These are phyloP conservation scores for Neotropicomus parvogracilis DNA, from an alignment of 1,284 basidiomycete genomes.

Conservation along the genomic window DNA sequence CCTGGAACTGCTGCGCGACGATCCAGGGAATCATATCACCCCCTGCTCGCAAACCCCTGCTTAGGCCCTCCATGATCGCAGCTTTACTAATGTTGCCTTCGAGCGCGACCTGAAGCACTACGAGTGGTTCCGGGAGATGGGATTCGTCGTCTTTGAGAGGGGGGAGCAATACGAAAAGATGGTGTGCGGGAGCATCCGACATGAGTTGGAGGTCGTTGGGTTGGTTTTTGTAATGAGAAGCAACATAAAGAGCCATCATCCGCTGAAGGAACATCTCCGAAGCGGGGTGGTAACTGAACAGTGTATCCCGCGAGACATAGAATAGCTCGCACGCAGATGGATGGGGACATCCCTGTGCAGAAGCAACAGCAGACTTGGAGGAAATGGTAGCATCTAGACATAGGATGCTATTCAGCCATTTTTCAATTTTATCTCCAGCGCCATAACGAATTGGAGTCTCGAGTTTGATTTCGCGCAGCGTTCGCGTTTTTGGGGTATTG, in stretches of 20 bases:
- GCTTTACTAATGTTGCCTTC: conserved; percentile 92
- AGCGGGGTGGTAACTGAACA: conserved; percentile 97
- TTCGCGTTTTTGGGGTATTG: conserved; percentile 66
- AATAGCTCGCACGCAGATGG: conserved; percentile 93
- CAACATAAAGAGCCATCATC: conserved; percentile 98
- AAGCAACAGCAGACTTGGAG: conserved; percentile 41
- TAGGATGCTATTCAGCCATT: conserved; percentile 89
- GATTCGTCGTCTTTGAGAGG: conserved; percentile 86
- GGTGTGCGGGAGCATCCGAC: conserved; percentile 95
- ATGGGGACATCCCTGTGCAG: conserved; percentile 83
- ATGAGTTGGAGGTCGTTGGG: conserved; percentile 97
- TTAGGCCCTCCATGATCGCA: conserved; percentile 83
- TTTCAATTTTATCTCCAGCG: conserved; percentile 85
- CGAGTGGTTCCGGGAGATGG: conserved; percentile 87
- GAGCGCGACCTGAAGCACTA: conserved; percentile 92
- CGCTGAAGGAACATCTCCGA: conserved; percentile 96
- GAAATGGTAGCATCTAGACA: conserved; percentile 91
- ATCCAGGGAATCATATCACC: conserved; percentile 99
- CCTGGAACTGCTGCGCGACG: conserved; percentile 94
- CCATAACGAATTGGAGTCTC: conserved; percentile 94
- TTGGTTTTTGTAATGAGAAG: conserved; percentile 98
- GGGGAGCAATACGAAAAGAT: conserved; percentile 93
- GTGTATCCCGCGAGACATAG: conserved; percentile 93
- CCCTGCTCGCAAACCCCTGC: conserved; percentile 76
- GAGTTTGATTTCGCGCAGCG: conserved; percentile 91